Base-by-base conservation (phyloP, 805 yeast genomes). In the Candida suzukii region DNA sequence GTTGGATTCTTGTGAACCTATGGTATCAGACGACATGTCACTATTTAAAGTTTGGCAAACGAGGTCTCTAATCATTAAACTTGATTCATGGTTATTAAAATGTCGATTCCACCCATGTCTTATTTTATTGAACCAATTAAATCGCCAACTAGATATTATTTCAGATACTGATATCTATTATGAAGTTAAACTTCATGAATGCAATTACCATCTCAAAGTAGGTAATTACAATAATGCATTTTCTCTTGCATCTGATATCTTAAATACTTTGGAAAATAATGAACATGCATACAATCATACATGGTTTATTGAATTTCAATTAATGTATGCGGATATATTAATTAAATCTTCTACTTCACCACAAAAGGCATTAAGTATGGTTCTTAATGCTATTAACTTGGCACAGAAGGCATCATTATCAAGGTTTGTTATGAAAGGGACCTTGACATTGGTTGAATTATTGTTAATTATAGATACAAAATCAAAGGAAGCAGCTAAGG, bases 341-440 rank as follows among this genome's bases (percentile, higher is more conserved):
- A 48, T 70, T 20, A 48, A 58, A 5, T 55, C 71, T 14, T 70
- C 74, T 0, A 21, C 39, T 4, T 58, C 67, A 4, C 73, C 78
- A 13, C 56, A 71, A 10, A 65, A 82, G 42, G 76, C 74, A 0
- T 46, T 81, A 9, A 70, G 82, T 0, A 52, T 71, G 17, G 50
- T 79, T 0, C 53, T 74, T 6, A 75, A 74, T 45, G 67, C 77
- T 39, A 57, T 82, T 2, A 68, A 71, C 37, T 51, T 66, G 12
- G 73, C 83, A 0, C 66, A 68, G 18, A 52, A 56, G 4, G 64
- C 73, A 9, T 76, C 81, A 2, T 66, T 74, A 41, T 56, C 66
- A 3, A 54, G 71, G 0, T 53, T 73, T 9, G 56, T 69, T 1
- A 64, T 72, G 1, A 78, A 76, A 44, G 75, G 78, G 0, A 51